These are phyloP conservation scores for Aspergillus cristatus DNA, from an alignment of 495 filamentous ascomycete genomes.

Conservation along the genomic window DNA sequence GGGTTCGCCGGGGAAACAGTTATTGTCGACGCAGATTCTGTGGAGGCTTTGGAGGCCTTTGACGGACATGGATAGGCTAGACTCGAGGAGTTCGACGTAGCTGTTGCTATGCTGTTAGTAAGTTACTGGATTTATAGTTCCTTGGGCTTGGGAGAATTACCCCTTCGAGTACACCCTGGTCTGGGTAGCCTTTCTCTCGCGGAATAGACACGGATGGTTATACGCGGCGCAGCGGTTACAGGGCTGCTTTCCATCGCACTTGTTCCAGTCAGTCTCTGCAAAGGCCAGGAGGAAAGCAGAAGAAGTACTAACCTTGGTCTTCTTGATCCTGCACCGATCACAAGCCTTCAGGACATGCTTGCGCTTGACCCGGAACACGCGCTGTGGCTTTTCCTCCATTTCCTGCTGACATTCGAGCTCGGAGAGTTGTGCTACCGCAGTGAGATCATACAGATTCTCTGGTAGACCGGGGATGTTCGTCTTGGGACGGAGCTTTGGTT, in stretches of 20 bases:
- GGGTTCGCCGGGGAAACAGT: slow-evolving; percentile 39
- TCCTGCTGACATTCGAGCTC: slow-evolving; percentile 24
- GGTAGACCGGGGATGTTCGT: slow-evolving; percentile 26
- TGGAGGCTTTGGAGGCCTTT: slow-evolving; percentile 38
- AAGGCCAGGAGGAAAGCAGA: slow-evolving; percentile 1
- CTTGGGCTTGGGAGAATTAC: slow-evolving; percentile 12
- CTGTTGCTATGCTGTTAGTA: too few relatives aligned
- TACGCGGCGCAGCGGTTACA: slow-evolving; percentile 40
- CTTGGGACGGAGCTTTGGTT: slow-evolving; percentile 37
- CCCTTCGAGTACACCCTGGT: slow-evolving; percentile 41
- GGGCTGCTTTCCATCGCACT: slow-evolving; percentile 43
- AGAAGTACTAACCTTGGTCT: slow-evolving; percentile 33
- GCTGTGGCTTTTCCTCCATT: slow-evolving; percentile 32
- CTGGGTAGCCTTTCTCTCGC: slow-evolving; percentile 39
- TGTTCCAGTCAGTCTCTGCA: slow-evolving; percentile 7
- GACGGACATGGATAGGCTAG: slow-evolving; percentile 36
- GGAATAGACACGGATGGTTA: slow-evolving; percentile 40
- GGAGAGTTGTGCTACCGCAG: slow-evolving; percentile 22
- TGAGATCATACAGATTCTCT: slow-evolving; percentile 30
- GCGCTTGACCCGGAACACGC: slow-evolving; percentile 40
- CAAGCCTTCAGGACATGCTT: slow-evolving; percentile 42
- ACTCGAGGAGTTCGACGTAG: slow-evolving; percentile 42
- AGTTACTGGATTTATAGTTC: not conserved
- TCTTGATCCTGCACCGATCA: slow-evolving; percentile 41
- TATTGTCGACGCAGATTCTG: slow-evolving; percentile 34